Evolutionary conservation across 768 basidiomycete species (phyloP).

Genomic region (Lactifluus hygrophoroides): DNA sequence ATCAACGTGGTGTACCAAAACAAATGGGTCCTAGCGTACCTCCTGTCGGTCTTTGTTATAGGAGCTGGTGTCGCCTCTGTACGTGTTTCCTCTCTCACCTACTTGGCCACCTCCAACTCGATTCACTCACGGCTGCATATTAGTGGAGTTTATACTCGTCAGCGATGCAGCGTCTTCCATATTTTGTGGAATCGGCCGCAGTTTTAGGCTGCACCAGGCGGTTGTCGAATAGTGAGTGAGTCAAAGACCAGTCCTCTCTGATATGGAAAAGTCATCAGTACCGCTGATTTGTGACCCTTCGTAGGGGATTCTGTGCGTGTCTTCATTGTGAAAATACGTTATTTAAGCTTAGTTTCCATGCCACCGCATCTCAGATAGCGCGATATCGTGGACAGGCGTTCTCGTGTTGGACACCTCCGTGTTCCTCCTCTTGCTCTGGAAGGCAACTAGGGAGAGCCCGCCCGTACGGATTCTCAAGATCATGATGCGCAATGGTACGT

Average conservation of each 20-base stretch:
- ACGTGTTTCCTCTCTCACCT: neutral
- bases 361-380: neutral
- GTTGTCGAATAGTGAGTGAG: neutral
- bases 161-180: neutral
- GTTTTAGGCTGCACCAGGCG: neutral
- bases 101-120: neutral
- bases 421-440: neutral
- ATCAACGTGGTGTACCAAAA: neutral
- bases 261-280: neutral
- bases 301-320: neutral
- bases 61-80: neutral
- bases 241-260: neutral
- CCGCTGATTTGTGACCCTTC: neutral
- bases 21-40: neutral
- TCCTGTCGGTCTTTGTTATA: neutral
- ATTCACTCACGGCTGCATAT: neutral
- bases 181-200: neutral
- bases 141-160: neutral
- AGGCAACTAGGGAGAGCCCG: neutral
- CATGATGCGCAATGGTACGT: neutral
- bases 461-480: neutral
- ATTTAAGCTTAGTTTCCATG: neutral
- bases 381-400: neutral
- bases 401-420: neutral
- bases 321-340: neutral